Evolutionary conservation across 2,329 filamentous ascomycete species (phyloP).

Genomic region (Sporothrix inflata): DNA sequence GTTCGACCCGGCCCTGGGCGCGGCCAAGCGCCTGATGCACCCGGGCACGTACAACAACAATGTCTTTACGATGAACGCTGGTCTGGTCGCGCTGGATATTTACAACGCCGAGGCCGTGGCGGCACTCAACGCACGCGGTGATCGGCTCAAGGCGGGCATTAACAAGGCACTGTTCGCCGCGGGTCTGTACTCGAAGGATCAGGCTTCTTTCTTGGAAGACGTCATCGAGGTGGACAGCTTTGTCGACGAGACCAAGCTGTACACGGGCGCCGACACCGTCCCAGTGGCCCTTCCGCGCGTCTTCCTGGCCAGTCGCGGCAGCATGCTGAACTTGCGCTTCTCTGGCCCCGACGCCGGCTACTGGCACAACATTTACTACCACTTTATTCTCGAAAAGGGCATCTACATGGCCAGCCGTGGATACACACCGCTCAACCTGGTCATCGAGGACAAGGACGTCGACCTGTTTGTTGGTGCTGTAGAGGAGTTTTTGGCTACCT

Average conservation of each 20-base stretch:
- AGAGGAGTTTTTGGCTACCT: too few relatives aligned
- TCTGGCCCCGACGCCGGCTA: constrained; percentile 41
- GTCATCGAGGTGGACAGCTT: constrained; percentile 32
- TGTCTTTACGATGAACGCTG: constrained; percentile 60
- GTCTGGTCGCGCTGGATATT: constrained; percentile 46
- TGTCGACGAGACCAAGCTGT: constrained; percentile 9
- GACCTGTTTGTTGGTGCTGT: too few relatives aligned
- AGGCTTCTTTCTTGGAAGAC: not conserved
- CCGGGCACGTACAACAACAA: constrained; percentile 69
- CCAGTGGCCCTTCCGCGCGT: constrained; percentile 28
- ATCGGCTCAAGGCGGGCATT: constrained; percentile 36
- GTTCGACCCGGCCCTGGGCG: constrained; percentile 64
- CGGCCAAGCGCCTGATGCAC: constrained; percentile 56
- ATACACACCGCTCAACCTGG: too few relatives aligned
- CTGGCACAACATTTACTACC: constrained; percentile 35
- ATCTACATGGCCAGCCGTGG: constrained; percentile 35
- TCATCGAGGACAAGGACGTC: too few relatives aligned
- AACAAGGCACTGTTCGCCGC: constrained; percentile 39
- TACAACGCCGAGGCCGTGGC: constrained; percentile 42
- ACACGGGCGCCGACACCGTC: constrained; percentile 18
- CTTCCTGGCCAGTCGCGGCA: constrained; percentile 39
- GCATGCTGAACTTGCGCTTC: constrained; percentile 42
- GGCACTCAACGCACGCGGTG: constrained; percentile 41
- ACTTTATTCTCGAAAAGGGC: constrained; percentile 37
- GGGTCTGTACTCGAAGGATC: constrained; percentile 37